These are phyloP conservation scores for Opeltia flavorubescens DNA, from an alignment of 495 filamentous ascomycete species.

Conservation along the genomic window DNA sequence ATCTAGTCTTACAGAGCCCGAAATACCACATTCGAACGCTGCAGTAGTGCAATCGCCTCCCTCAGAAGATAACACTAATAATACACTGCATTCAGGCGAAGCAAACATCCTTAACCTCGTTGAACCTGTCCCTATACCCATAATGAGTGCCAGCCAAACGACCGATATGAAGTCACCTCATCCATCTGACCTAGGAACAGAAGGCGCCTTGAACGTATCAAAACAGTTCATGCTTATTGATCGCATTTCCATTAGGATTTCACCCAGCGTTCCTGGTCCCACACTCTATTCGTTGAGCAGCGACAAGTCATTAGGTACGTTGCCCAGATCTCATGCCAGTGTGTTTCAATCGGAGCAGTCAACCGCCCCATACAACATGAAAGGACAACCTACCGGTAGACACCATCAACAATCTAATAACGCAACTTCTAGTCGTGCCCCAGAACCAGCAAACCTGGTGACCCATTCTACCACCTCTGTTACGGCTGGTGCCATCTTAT, in stretches of 20 bases:
- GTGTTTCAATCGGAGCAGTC: too few species aligned
- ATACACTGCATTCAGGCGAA: background rate
- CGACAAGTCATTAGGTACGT: background rate
- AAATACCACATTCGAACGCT: too few species aligned
- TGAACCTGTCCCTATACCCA: too few species aligned
- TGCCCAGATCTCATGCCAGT: too few species aligned
- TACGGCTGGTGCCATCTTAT: slow-evolving; percentile 2
- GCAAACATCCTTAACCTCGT: background rate
- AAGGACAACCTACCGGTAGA: too few species aligned
- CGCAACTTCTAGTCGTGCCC: background rate
- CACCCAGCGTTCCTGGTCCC: background rate
- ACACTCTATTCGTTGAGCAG: background rate
- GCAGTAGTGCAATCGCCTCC: background rate
- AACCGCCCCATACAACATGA: too few species aligned
- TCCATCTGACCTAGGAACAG: background rate
- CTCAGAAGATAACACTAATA: too few species aligned
- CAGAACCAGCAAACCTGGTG: background rate
- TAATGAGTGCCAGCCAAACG: too few species aligned
- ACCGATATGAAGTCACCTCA: background rate
- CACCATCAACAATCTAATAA: too few species aligned
- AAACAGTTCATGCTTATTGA: background rate
- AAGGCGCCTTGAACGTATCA: background rate
- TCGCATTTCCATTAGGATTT: background rate
- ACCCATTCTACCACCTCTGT: background rate
- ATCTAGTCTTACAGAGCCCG: too few species aligned